Conservation (phyloP, 2,329 filamentous ascomycete species). For the Didymella segeticola region DNA sequence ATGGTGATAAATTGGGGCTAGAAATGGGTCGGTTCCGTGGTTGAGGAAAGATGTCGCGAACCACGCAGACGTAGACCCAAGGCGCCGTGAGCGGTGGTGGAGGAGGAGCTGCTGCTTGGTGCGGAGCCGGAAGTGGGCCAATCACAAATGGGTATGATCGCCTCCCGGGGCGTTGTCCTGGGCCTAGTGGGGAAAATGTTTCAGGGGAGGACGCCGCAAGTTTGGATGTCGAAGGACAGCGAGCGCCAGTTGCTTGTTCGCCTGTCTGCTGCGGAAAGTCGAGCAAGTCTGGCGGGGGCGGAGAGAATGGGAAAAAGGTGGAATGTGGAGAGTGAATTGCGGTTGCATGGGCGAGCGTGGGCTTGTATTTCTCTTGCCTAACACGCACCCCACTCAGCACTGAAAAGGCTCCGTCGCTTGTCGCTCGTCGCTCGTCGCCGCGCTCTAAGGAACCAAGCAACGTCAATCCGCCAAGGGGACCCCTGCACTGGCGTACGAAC, state of each 20-base stretch:
- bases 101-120: slow-evolving; percentile 9
- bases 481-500: slow-evolving; percentile 33
- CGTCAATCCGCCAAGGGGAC: slow-evolving; percentile 33
- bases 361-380: slow-evolving; percentile 40
- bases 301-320: slow-evolving; percentile 23
- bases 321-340: slow-evolving; percentile 26
- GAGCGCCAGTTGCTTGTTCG: slow-evolving; percentile 5
- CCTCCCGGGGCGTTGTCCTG: slow-evolving; percentile 11
- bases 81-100: slow-evolving; percentile 13
- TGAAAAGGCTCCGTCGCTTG: slow-evolving; percentile 20
- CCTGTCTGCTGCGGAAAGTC: neutral
- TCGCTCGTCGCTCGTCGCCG: slow-evolving; percentile 18
- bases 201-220: slow-evolving; percentile 12
- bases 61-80: slow-evolving; percentile 8
- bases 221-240: slow-evolving; percentile 10
- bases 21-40: slow-evolving; percentile 8
- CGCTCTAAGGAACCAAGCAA: slow-evolving; percentile 33
- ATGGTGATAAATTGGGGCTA: slow-evolving; percentile 9
- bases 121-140: slow-evolving; percentile 19
- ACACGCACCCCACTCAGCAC: slow-evolving; percentile 31
- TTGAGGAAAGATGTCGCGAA: slow-evolving; percentile 9
- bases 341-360: slow-evolving; percentile 22
- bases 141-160: slow-evolving; percentile 15
- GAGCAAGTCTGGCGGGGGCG: slow-evolving; percentile 18
- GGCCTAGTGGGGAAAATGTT: slow-evolving; percentile 15